Conservation (phyloP, 768 basidiomycete genomes). For the Boletus bicolor region DNA sequence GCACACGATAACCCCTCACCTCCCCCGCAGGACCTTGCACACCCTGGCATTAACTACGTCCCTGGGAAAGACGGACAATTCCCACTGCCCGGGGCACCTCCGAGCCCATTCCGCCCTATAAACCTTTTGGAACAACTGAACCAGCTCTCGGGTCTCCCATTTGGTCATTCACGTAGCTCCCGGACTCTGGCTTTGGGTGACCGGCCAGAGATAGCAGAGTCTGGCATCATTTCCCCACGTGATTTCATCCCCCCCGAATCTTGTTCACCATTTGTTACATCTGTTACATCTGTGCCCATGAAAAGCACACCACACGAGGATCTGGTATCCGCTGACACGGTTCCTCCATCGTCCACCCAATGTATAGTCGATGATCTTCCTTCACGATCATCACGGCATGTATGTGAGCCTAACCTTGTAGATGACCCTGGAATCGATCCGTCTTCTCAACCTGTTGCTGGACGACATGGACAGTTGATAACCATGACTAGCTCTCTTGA, state of each 20-base stretch:
- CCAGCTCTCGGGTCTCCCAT: conserved; percentile 11
- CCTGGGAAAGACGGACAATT: conserved; percentile 20
- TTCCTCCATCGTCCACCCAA: conserved; percentile 8
- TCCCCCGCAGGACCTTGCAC: conserved; percentile 37
- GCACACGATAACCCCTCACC: conserved; percentile 79
- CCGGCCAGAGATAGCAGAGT: background rate
- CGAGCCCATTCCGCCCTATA: conserved; percentile 32
- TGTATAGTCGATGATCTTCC: conserved; percentile 23
- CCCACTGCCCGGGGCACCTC: conserved; percentile 17
- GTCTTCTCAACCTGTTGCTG: background rate
- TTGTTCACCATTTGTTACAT: conserved; percentile 27
- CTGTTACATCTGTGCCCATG: conserved; percentile 1
- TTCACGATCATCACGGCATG: conserved; percentile 20
- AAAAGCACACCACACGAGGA: background rate
- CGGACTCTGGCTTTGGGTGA: background rate
- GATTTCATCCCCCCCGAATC: conserved; percentile 45
- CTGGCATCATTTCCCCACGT: conserved; percentile 16
- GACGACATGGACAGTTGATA: conserved; percentile 1
- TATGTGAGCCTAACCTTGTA: conserved; percentile 5
- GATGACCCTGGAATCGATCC: conserved; percentile 5
- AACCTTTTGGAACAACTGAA: conserved; percentile 30
- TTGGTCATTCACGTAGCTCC: background rate
- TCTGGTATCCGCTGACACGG: conserved; percentile 1
- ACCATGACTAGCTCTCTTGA: background rate
- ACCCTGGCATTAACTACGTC: conserved; percentile 14